Evolutionary conservation across 176 grass and related monocot genomes (phyloP).

Genomic region (Oryza officinalis): DNA sequence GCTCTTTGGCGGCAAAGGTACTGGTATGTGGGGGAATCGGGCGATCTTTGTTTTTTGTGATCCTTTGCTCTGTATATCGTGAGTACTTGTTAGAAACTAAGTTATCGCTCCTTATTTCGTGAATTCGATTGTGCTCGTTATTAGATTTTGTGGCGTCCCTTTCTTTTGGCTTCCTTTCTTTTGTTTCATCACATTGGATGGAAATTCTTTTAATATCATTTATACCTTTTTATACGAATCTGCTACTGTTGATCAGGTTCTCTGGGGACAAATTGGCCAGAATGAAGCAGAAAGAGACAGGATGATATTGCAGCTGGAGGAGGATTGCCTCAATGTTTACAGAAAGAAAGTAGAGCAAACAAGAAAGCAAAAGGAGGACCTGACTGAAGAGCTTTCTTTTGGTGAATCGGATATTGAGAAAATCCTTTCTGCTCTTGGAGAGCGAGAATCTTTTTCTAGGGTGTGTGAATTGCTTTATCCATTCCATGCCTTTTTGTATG

Average conservation of each 20-base stretch:
- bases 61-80: neutral
- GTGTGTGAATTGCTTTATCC: conserved; percentile 37
- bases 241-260: conserved; percentile 44
- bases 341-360: conserved; percentile 59
- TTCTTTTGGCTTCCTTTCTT: neutral
- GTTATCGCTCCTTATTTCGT: neutral
- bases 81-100: too few relatives aligned
- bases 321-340: conserved; percentile 87
- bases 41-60: neutral
- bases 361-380: conserved; percentile 59
- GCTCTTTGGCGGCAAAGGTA: neutral
- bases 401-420: conserved; percentile 66
- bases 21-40: neutral
- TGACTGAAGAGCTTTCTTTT: conserved; percentile 54
- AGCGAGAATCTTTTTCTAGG: conserved; percentile 70
- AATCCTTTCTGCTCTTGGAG: conserved; percentile 73
- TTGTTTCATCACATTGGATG: neutral
- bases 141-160: neutral
- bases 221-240: neutral
- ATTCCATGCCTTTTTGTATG: neutral
- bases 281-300: conserved; percentile 67
- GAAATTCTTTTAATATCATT: neutral
- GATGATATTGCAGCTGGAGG: conserved; percentile 73
- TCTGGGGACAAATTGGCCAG: conserved; percentile 86
- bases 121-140: neutral